phyloP scores from a whole-genome alignment of 495 filamentous ascomycete species.

The Hyaloscypha bicolor region DNA sequence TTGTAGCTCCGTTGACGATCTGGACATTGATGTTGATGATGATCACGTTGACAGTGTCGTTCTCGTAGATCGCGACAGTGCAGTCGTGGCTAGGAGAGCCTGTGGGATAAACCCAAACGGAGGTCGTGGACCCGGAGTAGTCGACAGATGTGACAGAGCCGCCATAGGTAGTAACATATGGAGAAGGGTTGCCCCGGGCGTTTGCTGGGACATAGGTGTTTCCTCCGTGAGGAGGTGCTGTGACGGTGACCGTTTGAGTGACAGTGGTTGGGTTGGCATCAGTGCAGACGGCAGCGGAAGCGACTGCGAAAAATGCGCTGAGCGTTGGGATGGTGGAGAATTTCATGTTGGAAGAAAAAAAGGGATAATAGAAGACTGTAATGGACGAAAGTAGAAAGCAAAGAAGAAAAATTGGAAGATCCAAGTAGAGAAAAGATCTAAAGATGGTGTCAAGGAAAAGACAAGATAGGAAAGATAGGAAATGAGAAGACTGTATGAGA shows the following conservation, averaged over 20 bases:
- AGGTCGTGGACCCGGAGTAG: constrained; percentile 11
- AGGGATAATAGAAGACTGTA: neutral
- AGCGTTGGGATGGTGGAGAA: constrained; percentile 21
- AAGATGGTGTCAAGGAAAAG: constrained; percentile 21
- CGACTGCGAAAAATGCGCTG: constrained; percentile 9
- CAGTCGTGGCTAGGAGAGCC: constrained; percentile 10
- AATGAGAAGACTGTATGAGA: constrained; percentile 7
- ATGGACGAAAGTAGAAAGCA: neutral
- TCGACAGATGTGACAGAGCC: constrained; percentile 14
- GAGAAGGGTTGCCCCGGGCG: neutral
- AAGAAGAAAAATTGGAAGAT: neutral
- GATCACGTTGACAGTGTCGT: constrained; percentile 13
- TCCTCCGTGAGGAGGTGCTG: neutral
- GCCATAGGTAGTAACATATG: constrained; percentile 10
- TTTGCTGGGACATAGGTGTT: neutral
- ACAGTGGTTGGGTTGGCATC: constrained; percentile 17
- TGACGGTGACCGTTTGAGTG: constrained; percentile 20
- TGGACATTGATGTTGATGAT: constrained; percentile 21
- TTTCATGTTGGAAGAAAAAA: constrained; percentile 22
- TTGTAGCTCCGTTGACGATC: constrained; percentile 19
- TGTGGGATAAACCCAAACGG: constrained; percentile 25
- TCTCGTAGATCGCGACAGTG: constrained; percentile 18
- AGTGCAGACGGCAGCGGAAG: constrained; percentile 21
- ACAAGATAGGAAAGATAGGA: constrained; percentile 13
- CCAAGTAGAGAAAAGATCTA: constrained; percentile 4